Evolutionary conservation across 139 green algal genomes (phyloP).

Genomic region (Eudorina sp.): DNA sequence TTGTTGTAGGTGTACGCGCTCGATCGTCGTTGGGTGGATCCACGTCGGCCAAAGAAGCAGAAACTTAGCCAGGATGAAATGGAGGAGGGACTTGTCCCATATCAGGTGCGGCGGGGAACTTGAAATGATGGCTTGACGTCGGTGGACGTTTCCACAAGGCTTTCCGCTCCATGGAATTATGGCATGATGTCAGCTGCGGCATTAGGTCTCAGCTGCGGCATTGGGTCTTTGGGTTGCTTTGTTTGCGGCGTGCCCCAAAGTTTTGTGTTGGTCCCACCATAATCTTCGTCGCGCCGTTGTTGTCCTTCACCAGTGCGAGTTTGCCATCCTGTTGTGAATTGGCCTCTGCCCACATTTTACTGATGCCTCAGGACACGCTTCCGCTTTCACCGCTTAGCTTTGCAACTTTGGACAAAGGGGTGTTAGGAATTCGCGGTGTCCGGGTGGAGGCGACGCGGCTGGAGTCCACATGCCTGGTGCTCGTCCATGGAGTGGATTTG

Average conservation of each 20-base stretch:
- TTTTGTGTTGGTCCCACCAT: too few species aligned
- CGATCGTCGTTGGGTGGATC: conserved; percentile 92
- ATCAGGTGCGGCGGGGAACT: conserved; percentile 67
- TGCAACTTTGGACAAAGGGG: conserved; percentile 72
- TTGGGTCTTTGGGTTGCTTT: too few species aligned
- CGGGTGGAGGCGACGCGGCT: conserved; percentile 75
- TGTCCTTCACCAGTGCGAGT: too few species aligned
- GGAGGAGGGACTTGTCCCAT: conserved; percentile 92
- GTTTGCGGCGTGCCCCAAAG: too few species aligned
- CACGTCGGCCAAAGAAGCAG: conserved; percentile 76
- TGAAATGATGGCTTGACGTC: too few species aligned
- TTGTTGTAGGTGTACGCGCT: conserved; percentile 92
- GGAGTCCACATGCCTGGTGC: conserved; percentile 86
- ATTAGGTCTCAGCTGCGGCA: too few species aligned
- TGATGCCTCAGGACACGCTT: conserved; percentile 61
- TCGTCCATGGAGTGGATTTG: conserved; percentile 72
- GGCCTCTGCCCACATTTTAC: not conserved
- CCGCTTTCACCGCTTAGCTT: conserved; percentile 66
- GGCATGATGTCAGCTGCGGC: too few species aligned
- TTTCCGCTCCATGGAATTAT: too few species aligned
- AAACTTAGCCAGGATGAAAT: conserved; percentile 81
- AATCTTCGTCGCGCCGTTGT: too few species aligned
- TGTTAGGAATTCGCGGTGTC: conserved; percentile 62
- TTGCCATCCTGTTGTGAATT: too few species aligned
- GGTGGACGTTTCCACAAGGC: too few species aligned